Evolutionary conservation across 805 yeast species (phyloP).

Genomic region (Dipodascopsis uninucleata): DNA sequence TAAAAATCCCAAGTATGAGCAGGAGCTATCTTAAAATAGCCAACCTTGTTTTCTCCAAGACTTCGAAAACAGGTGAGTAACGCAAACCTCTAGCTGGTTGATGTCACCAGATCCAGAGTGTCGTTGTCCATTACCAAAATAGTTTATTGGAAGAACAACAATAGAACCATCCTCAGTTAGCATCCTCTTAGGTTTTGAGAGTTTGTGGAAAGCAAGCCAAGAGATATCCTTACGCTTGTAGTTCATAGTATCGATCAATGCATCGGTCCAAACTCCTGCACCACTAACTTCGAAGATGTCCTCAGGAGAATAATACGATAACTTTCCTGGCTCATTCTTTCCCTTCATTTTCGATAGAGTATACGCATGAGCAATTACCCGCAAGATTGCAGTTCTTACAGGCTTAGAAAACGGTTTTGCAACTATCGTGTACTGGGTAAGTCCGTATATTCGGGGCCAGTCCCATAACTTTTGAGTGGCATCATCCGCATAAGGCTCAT

Average conservation of each 20-base stretch:
- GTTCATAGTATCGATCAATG: constrained; percentile 19
- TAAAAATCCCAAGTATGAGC: too few relatives aligned
- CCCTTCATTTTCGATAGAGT: constrained; percentile 11
- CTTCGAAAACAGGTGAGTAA: constrained; percentile 17
- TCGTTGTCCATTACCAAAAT: constrained; percentile 25
- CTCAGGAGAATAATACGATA: constrained; percentile 10
- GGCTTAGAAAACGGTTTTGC: constrained; percentile 26
- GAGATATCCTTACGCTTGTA: constrained; percentile 15
- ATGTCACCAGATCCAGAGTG: constrained; percentile 23
- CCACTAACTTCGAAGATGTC: constrained; percentile 24
- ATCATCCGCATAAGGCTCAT: constrained; percentile 22
- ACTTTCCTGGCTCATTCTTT: constrained; percentile 2
- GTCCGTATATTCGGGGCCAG: constrained; percentile 21
- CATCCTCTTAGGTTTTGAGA: constrained; percentile 5
- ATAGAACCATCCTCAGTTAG: constrained; percentile 19
- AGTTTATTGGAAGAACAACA: constrained; percentile 16
- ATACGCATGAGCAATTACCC: constrained; percentile 22
- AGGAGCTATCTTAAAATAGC: too few relatives aligned
- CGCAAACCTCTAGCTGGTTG: constrained; percentile 19
- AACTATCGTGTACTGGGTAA: constrained; percentile 20
- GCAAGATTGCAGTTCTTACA: constrained; percentile 19
- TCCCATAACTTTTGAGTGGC: constrained; percentile 18
- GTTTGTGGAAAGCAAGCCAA: constrained; percentile 15
- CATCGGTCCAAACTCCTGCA: constrained; percentile 25
- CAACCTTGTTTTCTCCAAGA: constrained; percentile 14